Evolutionary conservation across 1,284 basidiomycete species (phyloP).

Genomic region (Microbotryum lychnidis-dioicae): DNA sequence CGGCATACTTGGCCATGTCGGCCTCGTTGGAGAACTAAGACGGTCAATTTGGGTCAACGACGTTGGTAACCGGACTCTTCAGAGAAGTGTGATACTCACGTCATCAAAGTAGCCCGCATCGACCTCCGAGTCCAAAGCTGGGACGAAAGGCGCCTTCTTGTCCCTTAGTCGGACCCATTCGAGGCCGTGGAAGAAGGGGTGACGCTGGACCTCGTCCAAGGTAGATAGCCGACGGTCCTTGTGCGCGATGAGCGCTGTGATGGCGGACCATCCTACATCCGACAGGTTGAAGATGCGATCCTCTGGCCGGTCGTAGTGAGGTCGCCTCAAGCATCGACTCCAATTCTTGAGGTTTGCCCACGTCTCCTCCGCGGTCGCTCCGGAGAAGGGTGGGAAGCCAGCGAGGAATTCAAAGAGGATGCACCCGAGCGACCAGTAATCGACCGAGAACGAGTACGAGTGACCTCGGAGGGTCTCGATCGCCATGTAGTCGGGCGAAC

Average conservation of each 20-base stretch:
- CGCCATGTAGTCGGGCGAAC: conserved; percentile 82
- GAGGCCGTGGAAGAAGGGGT: conserved; percentile 75
- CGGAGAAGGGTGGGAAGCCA: conserved; percentile 96
- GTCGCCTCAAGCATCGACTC: conserved; percentile 75
- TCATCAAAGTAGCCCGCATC: conserved; percentile 99
- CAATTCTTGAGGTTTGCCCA: conserved; percentile 99
- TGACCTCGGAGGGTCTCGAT: conserved; percentile 73
- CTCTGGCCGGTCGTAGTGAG: conserved; percentile 91
- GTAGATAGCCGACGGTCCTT: conserved; percentile 70
- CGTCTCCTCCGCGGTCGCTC: conserved; percentile 90
- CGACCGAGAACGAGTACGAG: conserved; percentile 89
- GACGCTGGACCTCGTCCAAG: conserved; percentile 61
- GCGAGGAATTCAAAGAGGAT: conserved; percentile 68
- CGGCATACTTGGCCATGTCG: conserved; percentile 87
- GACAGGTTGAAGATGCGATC: conserved; percentile 95
- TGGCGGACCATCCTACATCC: conserved; percentile 92
- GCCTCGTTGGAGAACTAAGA: conserved; percentile 46
- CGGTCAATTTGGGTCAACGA: neutral
- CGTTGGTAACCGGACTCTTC: neutral
- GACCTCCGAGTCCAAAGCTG: conserved; percentile 85
- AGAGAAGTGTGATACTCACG: conserved; percentile 55
- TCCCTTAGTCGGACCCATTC: conserved; percentile 71
- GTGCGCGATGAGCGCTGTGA: conserved; percentile 71
- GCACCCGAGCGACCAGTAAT: conserved; percentile 98
- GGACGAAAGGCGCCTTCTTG: conserved; percentile 85